These are phyloP conservation scores for Cynanchum wilfordii DNA, from an alignment of 257 asterid species.

Conservation along the genomic window DNA sequence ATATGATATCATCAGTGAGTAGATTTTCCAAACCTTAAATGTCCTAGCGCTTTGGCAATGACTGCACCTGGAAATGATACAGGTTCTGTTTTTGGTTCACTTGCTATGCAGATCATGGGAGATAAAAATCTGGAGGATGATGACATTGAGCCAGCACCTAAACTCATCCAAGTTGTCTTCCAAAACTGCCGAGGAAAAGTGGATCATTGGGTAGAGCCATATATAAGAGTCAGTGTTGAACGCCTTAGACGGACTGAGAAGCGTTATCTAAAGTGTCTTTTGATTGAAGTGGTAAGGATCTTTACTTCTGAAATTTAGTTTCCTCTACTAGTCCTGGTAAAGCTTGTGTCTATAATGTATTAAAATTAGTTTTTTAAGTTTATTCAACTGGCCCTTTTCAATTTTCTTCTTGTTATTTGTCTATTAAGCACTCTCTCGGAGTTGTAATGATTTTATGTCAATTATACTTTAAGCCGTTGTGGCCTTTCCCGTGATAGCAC, in stretches of 20 bases:
- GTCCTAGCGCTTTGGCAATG: conserved; percentile 1
- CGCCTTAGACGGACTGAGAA: conserved; percentile 77
- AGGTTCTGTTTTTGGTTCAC: conserved; percentile 10
- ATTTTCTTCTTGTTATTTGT: neutral
- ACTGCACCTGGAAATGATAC: conserved; percentile 5
- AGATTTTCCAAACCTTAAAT: neutral
- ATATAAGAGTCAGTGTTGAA: conserved; percentile 66
- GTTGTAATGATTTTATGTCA: neutral
- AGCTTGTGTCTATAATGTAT: neutral
- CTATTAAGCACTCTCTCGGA: neutral
- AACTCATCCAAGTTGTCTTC: conserved; percentile 88
- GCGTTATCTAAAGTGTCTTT: conserved; percentile 71
- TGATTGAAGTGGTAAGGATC: conserved; percentile 79
- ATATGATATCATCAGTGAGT: conserved; percentile 86
- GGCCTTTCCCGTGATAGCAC: neutral
- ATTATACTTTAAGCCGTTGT: neutral
- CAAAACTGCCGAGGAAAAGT: conserved; percentile 94
- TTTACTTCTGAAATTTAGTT: neutral
- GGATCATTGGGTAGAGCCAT: conserved; percentile 97
- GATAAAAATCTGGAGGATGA: conserved; percentile 88
- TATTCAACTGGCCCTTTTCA: neutral
- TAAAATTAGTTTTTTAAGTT: neutral
- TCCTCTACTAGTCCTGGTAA: neutral
- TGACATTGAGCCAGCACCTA: conserved; percentile 97
- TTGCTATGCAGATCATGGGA: conserved; percentile 64